A percentile compares a stretch with the other conserved stretches of the same genome.
Conservation (phyloP, 108 stramenopile genomes). For the Epithemia pelagica region DNA sequence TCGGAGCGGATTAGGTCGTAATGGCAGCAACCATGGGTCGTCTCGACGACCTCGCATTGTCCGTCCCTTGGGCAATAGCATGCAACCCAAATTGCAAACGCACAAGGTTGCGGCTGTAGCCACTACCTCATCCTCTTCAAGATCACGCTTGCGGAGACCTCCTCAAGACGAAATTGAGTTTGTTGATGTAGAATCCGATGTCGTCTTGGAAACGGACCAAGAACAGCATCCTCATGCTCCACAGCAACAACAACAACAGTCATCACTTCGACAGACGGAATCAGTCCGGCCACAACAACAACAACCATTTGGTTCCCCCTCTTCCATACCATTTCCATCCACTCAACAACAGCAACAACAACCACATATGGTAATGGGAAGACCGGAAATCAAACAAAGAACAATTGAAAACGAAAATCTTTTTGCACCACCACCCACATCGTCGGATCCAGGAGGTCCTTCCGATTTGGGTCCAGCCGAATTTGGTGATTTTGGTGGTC, state of each 20-base stretch:
- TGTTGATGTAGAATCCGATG: conserved; percentile 5
- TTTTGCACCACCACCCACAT: background rate
- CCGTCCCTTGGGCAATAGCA: background rate
- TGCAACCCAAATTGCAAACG: background rate
- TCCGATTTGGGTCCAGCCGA: conserved; percentile 1
- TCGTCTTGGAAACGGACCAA: background rate
- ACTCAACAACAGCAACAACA: conserved; percentile 2
- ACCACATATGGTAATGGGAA: background rate
- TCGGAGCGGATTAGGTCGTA: background rate
- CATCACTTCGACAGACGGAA: background rate
- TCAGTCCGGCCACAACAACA: background rate
- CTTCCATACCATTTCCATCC: background rate
- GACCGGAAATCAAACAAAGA: background rate
- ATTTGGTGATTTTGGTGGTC: background rate
- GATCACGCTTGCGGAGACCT: background rate
- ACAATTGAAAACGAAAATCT: background rate
- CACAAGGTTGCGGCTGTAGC: background rate
- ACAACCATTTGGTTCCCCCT: background rate
- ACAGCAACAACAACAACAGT: conserved; percentile 4
- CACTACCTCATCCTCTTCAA: background rate
- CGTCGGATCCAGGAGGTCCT: conserved; percentile 5
- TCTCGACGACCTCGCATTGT: background rate
- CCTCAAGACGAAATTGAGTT: conserved; percentile 5
- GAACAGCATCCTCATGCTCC: background rate
- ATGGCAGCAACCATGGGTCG: background rate